Conservation (phyloP, 2,329 filamentous ascomycete species). For the Keithomyces neogunnii region DNA sequence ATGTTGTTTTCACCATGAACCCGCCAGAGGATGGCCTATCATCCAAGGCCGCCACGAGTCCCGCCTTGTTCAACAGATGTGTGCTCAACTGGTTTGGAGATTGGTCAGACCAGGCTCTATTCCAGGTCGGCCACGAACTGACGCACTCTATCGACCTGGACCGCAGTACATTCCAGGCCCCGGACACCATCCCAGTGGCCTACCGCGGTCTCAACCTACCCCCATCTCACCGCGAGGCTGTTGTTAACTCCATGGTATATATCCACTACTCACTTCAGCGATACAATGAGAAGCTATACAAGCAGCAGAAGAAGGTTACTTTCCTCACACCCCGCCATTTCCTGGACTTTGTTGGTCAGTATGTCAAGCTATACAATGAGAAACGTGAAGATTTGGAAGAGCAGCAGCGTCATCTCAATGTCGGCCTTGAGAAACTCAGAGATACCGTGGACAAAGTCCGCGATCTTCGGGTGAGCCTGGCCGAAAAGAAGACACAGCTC, state of each 20-base stretch:
- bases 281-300: conserved; percentile 81
- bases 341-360: conserved; percentile 95
- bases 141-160: conserved; percentile 96
- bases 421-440: conserved; percentile 91
- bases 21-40: conserved; percentile 90
- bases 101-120: conserved; percentile 98
- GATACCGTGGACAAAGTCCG: conserved; percentile 97
- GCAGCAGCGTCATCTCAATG: conserved; percentile 95
- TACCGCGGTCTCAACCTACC: conserved; percentile 80
- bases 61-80: conserved; percentile 97
- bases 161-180: conserved; percentile 73
- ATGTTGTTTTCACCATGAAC: conserved; percentile 99
- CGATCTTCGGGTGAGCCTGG: conserved; percentile 81
- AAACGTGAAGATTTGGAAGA: conserved; percentile 98
- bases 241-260: conserved; percentile 98
- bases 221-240: conserved; percentile 79
- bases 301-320: conserved; percentile 86
- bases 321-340: conserved; percentile 96
- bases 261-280: conserved; percentile 90
- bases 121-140: conserved; percentile 92
- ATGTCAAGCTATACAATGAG: conserved; percentile 93
- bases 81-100: conserved; percentile 99
- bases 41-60: conserved; percentile 94
- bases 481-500: conserved; percentile 87
- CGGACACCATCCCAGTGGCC: conserved; percentile 86